Evolutionary conservation across 2,329 filamentous ascomycete species (phyloP).

Genomic region (Epichloe scottii): DNA sequence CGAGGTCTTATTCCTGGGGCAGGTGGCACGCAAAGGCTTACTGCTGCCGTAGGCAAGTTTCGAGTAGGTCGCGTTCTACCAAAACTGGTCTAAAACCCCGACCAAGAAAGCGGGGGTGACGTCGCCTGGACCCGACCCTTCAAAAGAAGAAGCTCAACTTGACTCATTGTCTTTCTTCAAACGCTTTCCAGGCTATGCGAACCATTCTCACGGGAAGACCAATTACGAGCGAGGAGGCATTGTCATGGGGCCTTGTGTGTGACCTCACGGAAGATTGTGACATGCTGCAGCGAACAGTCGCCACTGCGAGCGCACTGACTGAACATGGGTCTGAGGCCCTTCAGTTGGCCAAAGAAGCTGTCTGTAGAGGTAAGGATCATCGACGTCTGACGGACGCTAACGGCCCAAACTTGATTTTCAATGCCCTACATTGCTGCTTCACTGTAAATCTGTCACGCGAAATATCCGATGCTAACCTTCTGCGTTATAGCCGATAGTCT

Average conservation of each 20-base stretch:
- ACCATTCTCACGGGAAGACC: constrained; percentile 16
- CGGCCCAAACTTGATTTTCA: neutral
- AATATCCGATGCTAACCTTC: neutral
- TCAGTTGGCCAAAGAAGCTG: constrained; percentile 17
- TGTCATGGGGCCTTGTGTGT: constrained; percentile 15
- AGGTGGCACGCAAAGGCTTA: constrained; percentile 28
- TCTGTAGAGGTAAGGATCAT: constrained; percentile 15
- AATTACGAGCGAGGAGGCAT: constrained; percentile 15
- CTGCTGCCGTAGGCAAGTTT: constrained; percentile 28
- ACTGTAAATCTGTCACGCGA: neutral
- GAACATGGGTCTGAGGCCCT: constrained; percentile 13
- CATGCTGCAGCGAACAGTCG: constrained; percentile 15
- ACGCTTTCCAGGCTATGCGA: constrained; percentile 15
- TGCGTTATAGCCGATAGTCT: constrained; percentile 13
- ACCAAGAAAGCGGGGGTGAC: neutral
- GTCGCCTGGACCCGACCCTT: neutral
- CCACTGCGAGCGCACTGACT: constrained; percentile 13
- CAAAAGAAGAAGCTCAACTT: neutral
- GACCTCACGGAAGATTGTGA: constrained; percentile 14
- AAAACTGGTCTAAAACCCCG: neutral
- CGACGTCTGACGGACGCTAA: neutral
- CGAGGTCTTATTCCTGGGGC: constrained; percentile 29
- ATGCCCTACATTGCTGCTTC: neutral
- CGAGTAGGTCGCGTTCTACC: constrained; percentile 16
- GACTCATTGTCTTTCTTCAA: neutral